phyloP scores from a whole-genome alignment of 305 asterid genomes.

The Rubia peregrina region DNA sequence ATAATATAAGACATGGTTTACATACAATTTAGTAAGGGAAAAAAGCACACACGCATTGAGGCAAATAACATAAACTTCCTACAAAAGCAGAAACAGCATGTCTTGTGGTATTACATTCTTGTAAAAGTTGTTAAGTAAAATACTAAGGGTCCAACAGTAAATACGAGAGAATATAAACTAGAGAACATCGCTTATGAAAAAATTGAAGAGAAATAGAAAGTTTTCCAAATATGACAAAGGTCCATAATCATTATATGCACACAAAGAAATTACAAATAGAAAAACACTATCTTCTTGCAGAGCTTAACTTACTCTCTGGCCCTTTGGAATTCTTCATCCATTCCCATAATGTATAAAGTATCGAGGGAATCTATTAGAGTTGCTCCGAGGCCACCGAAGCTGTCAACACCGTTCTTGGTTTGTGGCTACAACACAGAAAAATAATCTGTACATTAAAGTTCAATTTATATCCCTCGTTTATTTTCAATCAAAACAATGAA shows the following conservation, averaged over 20 bases:
- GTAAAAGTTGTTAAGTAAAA: conserved; percentile 6
- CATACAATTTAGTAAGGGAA: background rate
- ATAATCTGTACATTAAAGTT: conserved; percentile 7
- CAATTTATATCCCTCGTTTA: conserved; percentile 10
- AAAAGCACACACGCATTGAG: background rate
- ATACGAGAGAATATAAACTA: background rate
- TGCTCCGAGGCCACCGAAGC: conserved; percentile 99
- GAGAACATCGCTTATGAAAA: background rate
- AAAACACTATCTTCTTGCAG: background rate
- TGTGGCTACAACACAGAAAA: conserved; percentile 65
- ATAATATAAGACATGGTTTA: conserved; percentile 4
- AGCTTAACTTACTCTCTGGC: conserved; percentile 79
- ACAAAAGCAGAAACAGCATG: background rate
- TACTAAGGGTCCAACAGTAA: background rate
- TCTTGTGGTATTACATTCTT: conserved; percentile 1
- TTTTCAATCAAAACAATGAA: background rate
- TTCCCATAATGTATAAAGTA: conserved; percentile 93
- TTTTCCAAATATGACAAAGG: background rate
- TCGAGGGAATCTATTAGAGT: conserved; percentile 93
- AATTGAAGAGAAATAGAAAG: background rate
- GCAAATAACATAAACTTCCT: background rate
- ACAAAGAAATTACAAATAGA: background rate
- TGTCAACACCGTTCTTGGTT: conserved; percentile 75
- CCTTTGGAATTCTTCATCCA: conserved; percentile 88
- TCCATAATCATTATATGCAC: background rate